phyloP scores from a whole-genome alignment of 768 basidiomycete genomes.

The Tulasnella calospora region DNA sequence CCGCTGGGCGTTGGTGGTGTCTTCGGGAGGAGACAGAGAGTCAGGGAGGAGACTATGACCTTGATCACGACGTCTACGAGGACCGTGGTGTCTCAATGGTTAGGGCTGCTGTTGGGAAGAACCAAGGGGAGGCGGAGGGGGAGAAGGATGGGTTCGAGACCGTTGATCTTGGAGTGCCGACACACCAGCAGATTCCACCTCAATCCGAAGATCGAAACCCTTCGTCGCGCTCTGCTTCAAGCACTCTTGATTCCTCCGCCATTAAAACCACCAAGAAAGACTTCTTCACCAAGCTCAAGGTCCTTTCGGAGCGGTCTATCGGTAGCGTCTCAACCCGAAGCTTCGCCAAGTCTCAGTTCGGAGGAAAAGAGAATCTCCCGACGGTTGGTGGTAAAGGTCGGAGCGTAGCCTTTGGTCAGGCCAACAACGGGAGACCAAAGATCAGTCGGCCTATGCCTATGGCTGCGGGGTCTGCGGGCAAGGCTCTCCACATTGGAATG shows the following conservation, averaged over 20 bases:
- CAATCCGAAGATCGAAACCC: neutral
- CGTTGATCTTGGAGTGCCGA: neutral
- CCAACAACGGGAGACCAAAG: neutral
- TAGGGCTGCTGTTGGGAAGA: neutral
- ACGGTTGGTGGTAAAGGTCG: neutral
- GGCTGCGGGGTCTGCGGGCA: neutral
- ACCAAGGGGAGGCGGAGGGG: neutral
- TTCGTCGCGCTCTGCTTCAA: neutral
- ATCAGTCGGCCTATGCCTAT: conserved; percentile 18
- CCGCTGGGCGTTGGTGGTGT: neutral
- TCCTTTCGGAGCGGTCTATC: conserved; percentile 1
- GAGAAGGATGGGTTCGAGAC: conserved; percentile 15
- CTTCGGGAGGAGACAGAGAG: neutral
- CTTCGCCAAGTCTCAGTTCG: neutral
- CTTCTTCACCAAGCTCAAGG: conserved; percentile 21
- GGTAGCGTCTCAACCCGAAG: neutral
- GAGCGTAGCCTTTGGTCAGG: neutral
- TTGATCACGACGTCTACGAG: conserved; percentile 1
- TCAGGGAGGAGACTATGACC: neutral
- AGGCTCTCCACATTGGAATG: conserved; percentile 5
- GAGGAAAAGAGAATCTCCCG: conserved; percentile 2
- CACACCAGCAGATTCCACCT: neutral
- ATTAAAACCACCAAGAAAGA: neutral
- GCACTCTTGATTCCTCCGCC: neutral
- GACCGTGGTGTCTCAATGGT: neutral